Conservation (phyloP, 2,329 filamentous ascomycete species). For the Mollisia scopiformis region DNA sequence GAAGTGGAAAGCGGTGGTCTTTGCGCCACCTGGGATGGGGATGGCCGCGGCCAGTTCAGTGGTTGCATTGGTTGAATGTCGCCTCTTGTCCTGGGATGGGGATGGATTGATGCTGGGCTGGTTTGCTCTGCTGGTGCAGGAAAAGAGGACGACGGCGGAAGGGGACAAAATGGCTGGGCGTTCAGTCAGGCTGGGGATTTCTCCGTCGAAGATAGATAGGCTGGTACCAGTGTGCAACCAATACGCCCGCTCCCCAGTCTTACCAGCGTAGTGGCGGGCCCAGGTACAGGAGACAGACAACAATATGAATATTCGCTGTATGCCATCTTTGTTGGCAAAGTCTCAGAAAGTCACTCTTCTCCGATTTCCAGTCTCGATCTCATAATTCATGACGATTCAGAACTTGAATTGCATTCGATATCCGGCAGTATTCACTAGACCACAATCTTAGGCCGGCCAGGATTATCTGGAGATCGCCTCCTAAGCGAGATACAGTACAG, state of each 20-base stretch:
- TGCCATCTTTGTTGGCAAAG: no score
- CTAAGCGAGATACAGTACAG: slow-evolving; percentile 17
- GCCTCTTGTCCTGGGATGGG: background rate
- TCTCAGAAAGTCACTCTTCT: no score
- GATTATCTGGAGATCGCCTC: background rate
- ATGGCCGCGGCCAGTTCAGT: background rate
- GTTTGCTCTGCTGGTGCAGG: no score
- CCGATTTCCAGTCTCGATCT: no score
- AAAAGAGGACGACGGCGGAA: background rate
- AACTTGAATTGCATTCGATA: slow-evolving; percentile 7
- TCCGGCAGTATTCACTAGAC: no score
- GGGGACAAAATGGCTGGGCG: no score
- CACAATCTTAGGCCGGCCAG: no score
- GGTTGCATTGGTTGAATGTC: background rate
- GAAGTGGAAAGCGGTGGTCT: background rate
- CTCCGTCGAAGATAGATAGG: background rate
- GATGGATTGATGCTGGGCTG: background rate
- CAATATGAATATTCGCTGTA: no score
- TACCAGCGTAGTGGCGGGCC: background rate
- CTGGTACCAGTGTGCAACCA: background rate
- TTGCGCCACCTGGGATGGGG: background rate
- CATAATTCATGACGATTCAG: no score
- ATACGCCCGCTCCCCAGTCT: background rate
- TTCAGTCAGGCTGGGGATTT: slow-evolving; percentile 4
- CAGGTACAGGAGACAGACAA: background rate